phyloP scores from a whole-genome alignment of 352 stramenopile genomes.

The Blastocystis sp. region DNA sequence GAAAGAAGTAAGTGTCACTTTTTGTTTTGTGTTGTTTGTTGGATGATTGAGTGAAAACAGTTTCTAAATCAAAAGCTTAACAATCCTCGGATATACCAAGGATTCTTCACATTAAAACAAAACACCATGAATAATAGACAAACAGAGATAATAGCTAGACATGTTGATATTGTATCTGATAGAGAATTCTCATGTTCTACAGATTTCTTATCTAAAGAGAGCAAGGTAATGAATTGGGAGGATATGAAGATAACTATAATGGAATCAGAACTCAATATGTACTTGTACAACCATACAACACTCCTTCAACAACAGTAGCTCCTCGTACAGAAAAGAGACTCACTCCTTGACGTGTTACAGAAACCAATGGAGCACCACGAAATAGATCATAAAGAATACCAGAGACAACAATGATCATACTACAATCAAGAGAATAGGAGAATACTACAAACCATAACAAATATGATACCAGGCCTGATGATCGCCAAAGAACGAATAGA shows the following conservation, averaged over 20 bases:
- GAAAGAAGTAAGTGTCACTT: constrained; percentile 38
- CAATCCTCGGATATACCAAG: constrained; percentile 6
- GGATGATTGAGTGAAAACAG: background rate
- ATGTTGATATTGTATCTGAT: background rate
- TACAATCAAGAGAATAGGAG: background rate
- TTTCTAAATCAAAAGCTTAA: background rate
- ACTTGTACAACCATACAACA: background rate
- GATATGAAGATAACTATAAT: background rate
- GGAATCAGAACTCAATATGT: background rate
- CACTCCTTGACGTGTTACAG: background rate
- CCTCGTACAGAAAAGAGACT: background rate
- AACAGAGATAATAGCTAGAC: background rate
- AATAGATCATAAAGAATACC: constrained; percentile 7
- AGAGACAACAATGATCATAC: background rate
- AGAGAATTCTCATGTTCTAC: background rate
- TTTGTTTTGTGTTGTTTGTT: background rate
- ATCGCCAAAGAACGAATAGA: background rate
- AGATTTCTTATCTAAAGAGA: background rate
- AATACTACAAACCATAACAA: background rate
- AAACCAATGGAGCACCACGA: background rate
- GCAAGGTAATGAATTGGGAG: background rate
- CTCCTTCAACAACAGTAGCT: background rate
- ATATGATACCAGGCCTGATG: background rate
- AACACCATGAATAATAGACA: background rate
- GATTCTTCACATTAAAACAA: background rate